These are phyloP conservation scores for Lasiosphaeriaceae sp. DNA, from an alignment of 495 filamentous ascomycete species.

Conservation along the genomic window DNA sequence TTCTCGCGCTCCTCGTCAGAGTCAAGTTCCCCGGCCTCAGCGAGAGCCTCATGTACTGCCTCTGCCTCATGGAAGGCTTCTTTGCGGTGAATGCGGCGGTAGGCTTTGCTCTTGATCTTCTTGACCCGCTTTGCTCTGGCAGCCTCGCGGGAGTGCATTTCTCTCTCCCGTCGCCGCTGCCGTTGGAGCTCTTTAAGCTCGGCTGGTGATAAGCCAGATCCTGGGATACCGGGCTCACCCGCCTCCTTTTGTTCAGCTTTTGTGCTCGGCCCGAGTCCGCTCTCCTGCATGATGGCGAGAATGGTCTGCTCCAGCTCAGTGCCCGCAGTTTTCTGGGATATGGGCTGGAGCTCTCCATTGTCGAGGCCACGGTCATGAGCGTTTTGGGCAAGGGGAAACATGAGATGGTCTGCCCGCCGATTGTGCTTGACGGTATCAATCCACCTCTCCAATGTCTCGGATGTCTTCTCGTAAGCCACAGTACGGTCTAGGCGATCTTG, in stretches of 20 bases:
- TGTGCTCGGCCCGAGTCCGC: constrained; percentile 59
- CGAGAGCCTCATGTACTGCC: constrained; percentile 64
- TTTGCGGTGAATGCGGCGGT: constrained; percentile 85
- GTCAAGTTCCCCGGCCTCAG: constrained; percentile 59
- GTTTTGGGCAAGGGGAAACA: constrained; percentile 83
- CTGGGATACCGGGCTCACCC: constrained; percentile 64
- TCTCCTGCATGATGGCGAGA: constrained; percentile 81
- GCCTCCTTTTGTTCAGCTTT: constrained; percentile 44
- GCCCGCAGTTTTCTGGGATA: constrained; percentile 54
- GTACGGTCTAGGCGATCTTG: constrained; percentile 82
- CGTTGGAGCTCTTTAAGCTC: constrained; percentile 71
- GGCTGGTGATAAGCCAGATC: constrained; percentile 59
- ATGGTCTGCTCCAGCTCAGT: constrained; percentile 84
- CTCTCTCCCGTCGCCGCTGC: constrained; percentile 74
- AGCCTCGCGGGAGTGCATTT: constrained; percentile 89
- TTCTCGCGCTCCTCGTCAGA: constrained; percentile 74
- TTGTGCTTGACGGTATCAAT: constrained; percentile 92
- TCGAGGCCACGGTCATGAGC: constrained; percentile 48
- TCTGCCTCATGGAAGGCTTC: constrained; percentile 71
- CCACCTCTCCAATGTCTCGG: constrained; percentile 86
- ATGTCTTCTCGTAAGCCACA: constrained; percentile 86
- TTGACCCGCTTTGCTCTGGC: constrained; percentile 86
- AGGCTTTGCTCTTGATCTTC: constrained; percentile 97
- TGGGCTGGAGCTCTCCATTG: constrained; percentile 50
- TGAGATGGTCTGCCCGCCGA: constrained; percentile 82